Base-by-base conservation (phyloP, 2,329 filamentous ascomycete genomes). In the Verticillium nubilum region DNA sequence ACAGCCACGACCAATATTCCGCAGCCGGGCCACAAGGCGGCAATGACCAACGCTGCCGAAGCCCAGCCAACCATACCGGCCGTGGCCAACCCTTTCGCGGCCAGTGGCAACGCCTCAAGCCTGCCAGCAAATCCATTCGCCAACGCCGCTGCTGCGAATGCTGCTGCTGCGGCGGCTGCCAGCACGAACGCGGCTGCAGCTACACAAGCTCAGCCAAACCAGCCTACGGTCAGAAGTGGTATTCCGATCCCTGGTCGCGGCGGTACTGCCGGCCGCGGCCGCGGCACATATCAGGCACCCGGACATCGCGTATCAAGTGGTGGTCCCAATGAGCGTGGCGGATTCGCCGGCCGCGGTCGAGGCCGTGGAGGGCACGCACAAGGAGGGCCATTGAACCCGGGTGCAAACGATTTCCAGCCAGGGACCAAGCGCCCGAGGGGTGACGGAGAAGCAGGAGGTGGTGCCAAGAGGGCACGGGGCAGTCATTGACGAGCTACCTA, bases 401-500 rank as follows among this genome's bases (percentile, higher is more conserved):
- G 72, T 13, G 83, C 80, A 10, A 74, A 78, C 55, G 85, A 86
- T 59, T 81, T 85, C 64, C 83, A 85, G 50, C 79, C 81, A 9
- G 82, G 83, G 4, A 82, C 78, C 64, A 86, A 86, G 72, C 76
- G 84, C 28, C 78, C 81, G 15, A 75, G 84, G 58, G 82, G 85
- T 55, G 84, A 86, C 58, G 74, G 73, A 0, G 76, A 78, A 56
- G 70, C 63, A 25, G 75, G 73, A 3, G 75, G 70, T 19, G 76
- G 76, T 23, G 75, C 74, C 3, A 79, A 79, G 68, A 68, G 77
- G 60, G 73, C 75, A 4, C 69, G 76, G 35, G 76, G 76, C 61
- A 73, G 72, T 25, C 74, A 76, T 52, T 76, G 25, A 53, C 6
- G 25, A 7, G 13, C 10, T 19, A 12, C 52, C 4, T 2, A n/a